These are phyloP conservation scores for Calonectria montana DNA, from an alignment of 2,329 filamentous ascomycete species.

Conservation along the genomic window DNA sequence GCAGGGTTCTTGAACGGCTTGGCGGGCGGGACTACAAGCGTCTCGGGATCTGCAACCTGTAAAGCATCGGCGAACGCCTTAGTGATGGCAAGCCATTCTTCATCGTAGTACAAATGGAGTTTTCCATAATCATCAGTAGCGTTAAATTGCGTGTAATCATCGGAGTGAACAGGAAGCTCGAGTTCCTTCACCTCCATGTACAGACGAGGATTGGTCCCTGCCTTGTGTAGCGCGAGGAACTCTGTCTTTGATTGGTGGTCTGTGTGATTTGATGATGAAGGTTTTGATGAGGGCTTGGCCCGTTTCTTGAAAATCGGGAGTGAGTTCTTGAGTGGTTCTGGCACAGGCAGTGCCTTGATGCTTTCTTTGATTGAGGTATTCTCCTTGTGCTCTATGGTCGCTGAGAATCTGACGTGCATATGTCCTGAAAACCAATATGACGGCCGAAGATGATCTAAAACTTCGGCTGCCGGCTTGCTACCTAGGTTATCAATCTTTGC, in stretches of 20 bases:
- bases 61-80: conserved; percentile 78
- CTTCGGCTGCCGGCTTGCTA: conserved; percentile 79
- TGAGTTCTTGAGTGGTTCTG: not conserved
- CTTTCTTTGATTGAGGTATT: conserved; percentile 42
- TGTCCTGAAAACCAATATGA: conserved; percentile 93
- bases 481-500: conserved; percentile 81
- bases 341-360: not conserved
- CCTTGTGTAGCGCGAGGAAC: conserved; percentile 94
- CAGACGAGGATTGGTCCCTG: conserved; percentile 83
- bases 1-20: conserved; percentile 58
- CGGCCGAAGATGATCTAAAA: conserved; percentile 84
- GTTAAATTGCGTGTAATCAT: conserved; percentile 53
- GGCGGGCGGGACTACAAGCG: conserved; percentile 73
- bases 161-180: conserved; percentile 43
- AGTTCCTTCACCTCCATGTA: conserved; percentile 71
- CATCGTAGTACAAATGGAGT: conserved; percentile 79
- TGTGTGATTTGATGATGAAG: conserved; percentile 71
- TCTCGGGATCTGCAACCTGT: conserved; percentile 72
- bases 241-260: conserved; percentile 74
- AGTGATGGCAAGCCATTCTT: conserved; percentile 94
- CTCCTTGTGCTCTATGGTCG: conserved; percentile 64
- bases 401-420: conserved; percentile 86
- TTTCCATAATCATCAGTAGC: not conserved
- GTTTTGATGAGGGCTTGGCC: not conserved
- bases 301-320: conserved; percentile 15